phyloP scores from a whole-genome alignment of 2,329 filamentous ascomycete species.

The Claviceps capensis region DNA sequence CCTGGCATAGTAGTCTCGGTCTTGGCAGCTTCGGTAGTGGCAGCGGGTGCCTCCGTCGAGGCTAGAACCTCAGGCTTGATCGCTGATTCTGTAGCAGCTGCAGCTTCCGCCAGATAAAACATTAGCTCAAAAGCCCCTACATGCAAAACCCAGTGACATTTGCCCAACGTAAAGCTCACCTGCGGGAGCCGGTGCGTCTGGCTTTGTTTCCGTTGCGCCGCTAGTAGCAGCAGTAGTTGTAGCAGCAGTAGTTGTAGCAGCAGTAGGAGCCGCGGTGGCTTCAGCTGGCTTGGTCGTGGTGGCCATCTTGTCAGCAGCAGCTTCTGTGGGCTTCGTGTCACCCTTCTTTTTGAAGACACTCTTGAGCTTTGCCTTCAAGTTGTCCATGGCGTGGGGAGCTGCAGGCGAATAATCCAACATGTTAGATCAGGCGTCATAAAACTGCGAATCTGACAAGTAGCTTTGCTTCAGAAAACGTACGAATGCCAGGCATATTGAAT shows the following conservation, averaged over 20 bases:
- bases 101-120: conserved; percentile 11
- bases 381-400: conserved; percentile 38
- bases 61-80: not conserved
- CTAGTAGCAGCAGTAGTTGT: conserved; percentile 16
- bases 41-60: not conserved
- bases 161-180: conserved; percentile 12
- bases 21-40: conserved; percentile 1
- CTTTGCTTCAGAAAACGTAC: conserved; percentile 21
- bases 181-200: conserved; percentile 17
- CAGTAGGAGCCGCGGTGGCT: conserved; percentile 11
- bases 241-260: conserved; percentile 11
- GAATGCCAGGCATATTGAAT: conserved; percentile 36
- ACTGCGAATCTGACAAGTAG: not conserved
- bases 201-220: conserved; percentile 24
- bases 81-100: conserved; percentile 8
- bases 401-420: not conserved
- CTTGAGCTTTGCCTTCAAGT: conserved; percentile 43
- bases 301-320: conserved; percentile 10
- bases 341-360: conserved; percentile 36
- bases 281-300: conserved; percentile 15
- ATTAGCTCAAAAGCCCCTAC: not conserved
- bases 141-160: not conserved
- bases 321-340: conserved; percentile 17
- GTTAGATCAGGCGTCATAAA: conserved; percentile 4
- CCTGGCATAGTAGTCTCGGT: conserved; percentile 2